Base-by-base conservation (phyloP, 2,329 filamentous ascomycete genomes). In the Sporothrix humicola region DNA sequence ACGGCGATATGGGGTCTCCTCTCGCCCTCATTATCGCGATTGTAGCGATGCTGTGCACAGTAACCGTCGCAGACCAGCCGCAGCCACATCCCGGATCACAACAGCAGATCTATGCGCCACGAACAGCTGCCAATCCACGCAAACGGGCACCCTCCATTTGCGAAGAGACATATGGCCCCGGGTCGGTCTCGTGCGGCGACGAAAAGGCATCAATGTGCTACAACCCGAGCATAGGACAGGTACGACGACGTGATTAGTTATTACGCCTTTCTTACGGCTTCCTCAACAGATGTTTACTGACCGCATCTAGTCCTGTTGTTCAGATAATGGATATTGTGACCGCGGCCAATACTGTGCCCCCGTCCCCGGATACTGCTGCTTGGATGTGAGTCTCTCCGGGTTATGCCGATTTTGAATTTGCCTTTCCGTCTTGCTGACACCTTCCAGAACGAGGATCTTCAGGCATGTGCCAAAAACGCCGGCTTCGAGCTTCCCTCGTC, bases 331-430 rank as follows among this genome's bases (percentile, higher is more conserved):
- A 1, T 83, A 79, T 76, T 83, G 82, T 73, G 77, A 78, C 2
- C 72, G 73, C 10, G 81, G 81, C 7, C 79, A 79, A 46, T 82
- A 80, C 74, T 83, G 82, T 70, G 82, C 82, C 7, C 82, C 82
- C 0, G 79, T 82, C 6, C 78, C 80, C 1, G 82, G 81, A 2
- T 82, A 79, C 73, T 83, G 82, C 72, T 83, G 82, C 72, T 71
- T 79, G 3, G 79, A 82, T 66, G 81, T 83, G 79, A 50, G 80
- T 73, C 31, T 17, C 10, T 8, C 23, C 50, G 82, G 3, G 9
- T 6, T 17, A 63, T n/a, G 8, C 4, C 54, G 10, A 8, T 6
- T 63, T 7, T 61, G 13, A 7, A 12, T 9, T 13, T 23, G 7
- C 3, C 17, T 13, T 44, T 46, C n/a, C 37, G 5, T n/a, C 37